Conservation (phyloP, 2,329 filamentous ascomycete species). For the Xylaria sp. region DNA sequence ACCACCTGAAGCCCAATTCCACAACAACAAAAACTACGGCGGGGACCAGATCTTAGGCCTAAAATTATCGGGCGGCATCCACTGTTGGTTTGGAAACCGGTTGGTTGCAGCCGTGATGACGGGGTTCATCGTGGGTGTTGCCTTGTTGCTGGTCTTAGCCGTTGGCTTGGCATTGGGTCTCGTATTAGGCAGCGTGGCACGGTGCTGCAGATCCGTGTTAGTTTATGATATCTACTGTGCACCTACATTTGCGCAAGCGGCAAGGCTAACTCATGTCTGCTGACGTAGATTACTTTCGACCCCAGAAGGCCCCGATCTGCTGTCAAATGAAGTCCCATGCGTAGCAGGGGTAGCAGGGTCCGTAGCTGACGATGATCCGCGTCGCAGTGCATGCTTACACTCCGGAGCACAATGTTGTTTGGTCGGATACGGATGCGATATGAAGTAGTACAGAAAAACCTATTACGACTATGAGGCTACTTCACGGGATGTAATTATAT, state of each 20-base stretch:
- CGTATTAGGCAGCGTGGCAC: not conserved
- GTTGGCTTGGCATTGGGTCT: not conserved
- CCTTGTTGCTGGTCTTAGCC: not conserved
- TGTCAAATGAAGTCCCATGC: not conserved
- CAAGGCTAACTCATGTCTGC: not conserved
- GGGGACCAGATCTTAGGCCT: not conserved
- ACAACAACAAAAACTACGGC: not conserved
- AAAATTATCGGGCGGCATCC: not conserved
- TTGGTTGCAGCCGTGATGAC: not conserved
- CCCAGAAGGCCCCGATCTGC: not conserved
- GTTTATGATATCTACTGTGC: not conserved
- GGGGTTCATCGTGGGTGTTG: not conserved
- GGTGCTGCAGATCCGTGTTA: not conserved
- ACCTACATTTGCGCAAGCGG: too few species aligned
- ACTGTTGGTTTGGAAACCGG: not conserved
- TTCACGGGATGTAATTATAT: not conserved
- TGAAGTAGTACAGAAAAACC: not conserved
- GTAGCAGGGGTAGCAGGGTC: not conserved
- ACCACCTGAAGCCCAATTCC: not conserved
- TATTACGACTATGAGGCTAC: not conserved
- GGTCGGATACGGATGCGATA: not conserved
- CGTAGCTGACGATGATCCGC: not conserved
- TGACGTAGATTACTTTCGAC: not conserved
- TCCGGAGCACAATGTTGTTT: not conserved
- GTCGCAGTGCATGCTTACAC: not conserved